A percentile compares a stretch with the other conserved stretches of the same genome.
phyloP scores from a whole-genome alignment of 768 basidiomycete genomes.

The Xerocomellus chrysenteron region DNA sequence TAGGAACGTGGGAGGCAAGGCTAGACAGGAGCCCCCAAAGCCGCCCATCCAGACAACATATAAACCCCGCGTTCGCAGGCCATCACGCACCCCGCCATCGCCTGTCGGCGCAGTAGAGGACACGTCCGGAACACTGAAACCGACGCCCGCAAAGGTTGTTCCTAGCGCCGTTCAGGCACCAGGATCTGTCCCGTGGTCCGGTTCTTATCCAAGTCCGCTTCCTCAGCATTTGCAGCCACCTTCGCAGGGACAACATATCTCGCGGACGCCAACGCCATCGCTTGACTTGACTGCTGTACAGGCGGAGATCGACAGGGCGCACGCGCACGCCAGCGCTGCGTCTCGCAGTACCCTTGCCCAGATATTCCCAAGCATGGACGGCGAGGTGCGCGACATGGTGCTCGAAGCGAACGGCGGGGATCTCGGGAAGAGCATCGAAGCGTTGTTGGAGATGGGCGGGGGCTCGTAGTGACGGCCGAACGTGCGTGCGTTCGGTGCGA shows the following conservation, averaged over 20 bases:
- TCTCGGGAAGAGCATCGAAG: slow-evolving; percentile 87
- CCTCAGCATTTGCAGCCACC: slow-evolving; percentile 36
- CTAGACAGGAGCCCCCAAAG: slow-evolving; percentile 30
- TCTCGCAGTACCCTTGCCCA: slow-evolving; percentile 76
- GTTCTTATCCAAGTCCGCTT: slow-evolving; percentile 17
- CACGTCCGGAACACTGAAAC: slow-evolving; percentile 35
- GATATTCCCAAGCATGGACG: slow-evolving; percentile 84
- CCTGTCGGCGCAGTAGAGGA: slow-evolving; percentile 41
- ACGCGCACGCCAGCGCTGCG: slow-evolving; percentile 69
- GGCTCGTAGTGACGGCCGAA: slow-evolving; percentile 15
- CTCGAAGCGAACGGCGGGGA: slow-evolving; percentile 88
- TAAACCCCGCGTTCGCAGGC: slow-evolving; percentile 65
- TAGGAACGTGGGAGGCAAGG: slow-evolving; percentile 34
- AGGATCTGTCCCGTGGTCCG: slow-evolving; percentile 45
- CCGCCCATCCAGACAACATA: slow-evolving; percentile 63
- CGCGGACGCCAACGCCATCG: slow-evolving; percentile 67
- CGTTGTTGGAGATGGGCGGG: slow-evolving; percentile 68
- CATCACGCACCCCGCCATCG: slow-evolving; percentile 41
- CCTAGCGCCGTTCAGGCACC: slow-evolving; percentile 51
- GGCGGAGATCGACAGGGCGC: slow-evolving; percentile 74
- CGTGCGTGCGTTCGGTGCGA: background rate
- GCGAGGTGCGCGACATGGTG: slow-evolving; percentile 84
- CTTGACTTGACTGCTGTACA: slow-evolving; percentile 71
- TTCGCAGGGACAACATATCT: slow-evolving; percentile 55
- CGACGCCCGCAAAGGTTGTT: slow-evolving; percentile 14